Evolutionary conservation across 2,329 filamentous ascomycete genomes (phyloP).

Genomic region (Didymella pinodella): DNA sequence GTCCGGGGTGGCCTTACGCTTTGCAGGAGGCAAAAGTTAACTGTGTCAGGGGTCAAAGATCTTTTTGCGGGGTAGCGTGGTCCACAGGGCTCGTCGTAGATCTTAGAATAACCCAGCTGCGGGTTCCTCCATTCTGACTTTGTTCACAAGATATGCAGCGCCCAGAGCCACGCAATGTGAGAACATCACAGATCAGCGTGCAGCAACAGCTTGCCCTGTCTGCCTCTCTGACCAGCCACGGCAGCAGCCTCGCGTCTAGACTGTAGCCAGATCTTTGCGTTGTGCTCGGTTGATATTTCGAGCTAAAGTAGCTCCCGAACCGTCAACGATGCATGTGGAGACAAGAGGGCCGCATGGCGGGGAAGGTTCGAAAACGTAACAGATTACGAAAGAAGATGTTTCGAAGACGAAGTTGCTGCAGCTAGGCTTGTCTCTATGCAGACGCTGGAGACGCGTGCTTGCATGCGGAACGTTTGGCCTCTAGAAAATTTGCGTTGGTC

Average conservation of each 20-base stretch:
- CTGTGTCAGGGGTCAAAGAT: constrained; percentile 32
- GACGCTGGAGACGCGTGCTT: constrained; percentile 30
- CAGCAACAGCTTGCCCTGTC: not conserved
- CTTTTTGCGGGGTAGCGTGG: constrained; percentile 50
- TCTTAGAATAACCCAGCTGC: constrained; percentile 7
- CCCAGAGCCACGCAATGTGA: not conserved
- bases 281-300: constrained; percentile 34
- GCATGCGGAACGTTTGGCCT: constrained; percentile 23
- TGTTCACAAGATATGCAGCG: not conserved
- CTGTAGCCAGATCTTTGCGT: constrained; percentile 25
- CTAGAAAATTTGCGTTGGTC: constrained; percentile 33
- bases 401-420: constrained; percentile 30
- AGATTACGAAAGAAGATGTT: constrained; percentile 39
- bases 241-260: constrained; percentile 1
- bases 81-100: constrained; percentile 33
- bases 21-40: constrained; percentile 17
- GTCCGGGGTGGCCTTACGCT: constrained; percentile 19
- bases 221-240: not conserved
- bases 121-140: not conserved
- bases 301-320: constrained; percentile 46
- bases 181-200: constrained; percentile 5
- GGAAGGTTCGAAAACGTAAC: constrained; percentile 51
- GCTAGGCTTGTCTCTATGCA: constrained; percentile 34
- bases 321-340: constrained; percentile 34
- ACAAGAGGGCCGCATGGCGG: constrained; percentile 40